Conservation (phyloP, 2,329 filamentous ascomycete genomes). For the Botrytis deweyae region DNA sequence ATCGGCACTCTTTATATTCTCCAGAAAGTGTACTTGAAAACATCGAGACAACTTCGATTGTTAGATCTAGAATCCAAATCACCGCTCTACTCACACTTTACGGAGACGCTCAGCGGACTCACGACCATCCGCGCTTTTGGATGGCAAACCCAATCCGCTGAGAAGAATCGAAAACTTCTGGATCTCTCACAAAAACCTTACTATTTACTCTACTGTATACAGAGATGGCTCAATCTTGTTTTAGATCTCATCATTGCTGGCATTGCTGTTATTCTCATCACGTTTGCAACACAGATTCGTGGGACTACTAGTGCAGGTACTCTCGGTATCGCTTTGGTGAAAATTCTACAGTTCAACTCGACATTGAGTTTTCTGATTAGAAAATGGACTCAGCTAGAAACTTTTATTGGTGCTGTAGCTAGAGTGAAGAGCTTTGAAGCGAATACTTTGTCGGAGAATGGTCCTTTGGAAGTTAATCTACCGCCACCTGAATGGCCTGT, state of each 20-base stretch:
- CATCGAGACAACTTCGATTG: conserved; percentile 48
- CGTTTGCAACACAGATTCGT: conserved; percentile 26
- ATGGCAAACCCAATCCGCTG: conserved; percentile 18
- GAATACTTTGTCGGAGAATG: conserved; percentile 44
- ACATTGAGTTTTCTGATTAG: conserved; percentile 25
- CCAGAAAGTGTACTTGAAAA: conserved; percentile 47
- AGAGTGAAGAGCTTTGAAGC: conserved; percentile 53
- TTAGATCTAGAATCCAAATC: conserved; percentile 46
- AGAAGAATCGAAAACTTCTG: conserved; percentile 47
- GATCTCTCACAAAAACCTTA: conserved; percentile 53
- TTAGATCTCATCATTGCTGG: conserved; percentile 47
- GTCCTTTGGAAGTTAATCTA: conserved; percentile 17
- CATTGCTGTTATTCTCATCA: conserved; percentile 32
- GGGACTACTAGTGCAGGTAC: conserved; percentile 25
- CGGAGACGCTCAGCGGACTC: conserved; percentile 46
- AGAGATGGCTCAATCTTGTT: conserved; percentile 56
- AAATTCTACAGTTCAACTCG: conserved; percentile 28
- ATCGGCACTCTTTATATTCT: conserved; percentile 21
- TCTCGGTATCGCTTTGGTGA: conserved; percentile 29
- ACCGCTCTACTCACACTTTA: conserved; percentile 48
- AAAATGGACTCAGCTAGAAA: conserved; percentile 58
- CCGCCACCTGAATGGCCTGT: conserved; percentile 29
- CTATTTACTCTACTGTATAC: conserved; percentile 56
- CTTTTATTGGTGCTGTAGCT: conserved; percentile 55
- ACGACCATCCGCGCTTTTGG: conserved; percentile 44